phyloP scores from a whole-genome alignment of 2,329 filamentous ascomycete species.

The Lachnellula cervina region DNA sequence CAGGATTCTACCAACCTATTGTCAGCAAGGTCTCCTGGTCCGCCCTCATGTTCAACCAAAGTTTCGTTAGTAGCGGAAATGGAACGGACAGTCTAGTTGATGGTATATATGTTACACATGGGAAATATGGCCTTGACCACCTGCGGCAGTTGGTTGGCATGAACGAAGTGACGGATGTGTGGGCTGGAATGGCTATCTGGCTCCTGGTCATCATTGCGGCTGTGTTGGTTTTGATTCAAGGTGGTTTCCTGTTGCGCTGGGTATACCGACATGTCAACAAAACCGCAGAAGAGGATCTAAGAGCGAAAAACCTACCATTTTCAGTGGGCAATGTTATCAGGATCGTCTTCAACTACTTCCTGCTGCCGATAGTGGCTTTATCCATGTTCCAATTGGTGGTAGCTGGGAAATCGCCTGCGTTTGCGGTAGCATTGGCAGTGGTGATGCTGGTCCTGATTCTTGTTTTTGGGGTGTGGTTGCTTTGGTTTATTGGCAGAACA shows the following conservation, averaged over 20 bases:
- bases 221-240: slow-evolving; percentile 65
- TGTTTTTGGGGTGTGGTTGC: slow-evolving; percentile 70
- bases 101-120: slow-evolving; percentile 79
- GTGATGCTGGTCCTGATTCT: slow-evolving; percentile 69
- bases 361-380: slow-evolving; percentile 79
- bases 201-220: slow-evolving; percentile 69
- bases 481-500: slow-evolving; percentile 74
- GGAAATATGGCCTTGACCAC: slow-evolving; percentile 71
- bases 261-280: slow-evolving; percentile 65
- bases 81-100: slow-evolving; percentile 67
- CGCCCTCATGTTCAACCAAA: slow-evolving; percentile 86
- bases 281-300: slow-evolving; percentile 78
- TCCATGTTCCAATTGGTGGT: slow-evolving; percentile 91
- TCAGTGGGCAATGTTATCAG: slow-evolving; percentile 73
- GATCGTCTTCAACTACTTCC: slow-evolving; percentile 86
- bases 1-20: slow-evolving; percentile 89
- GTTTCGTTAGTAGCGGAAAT: slow-evolving; percentile 66
- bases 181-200: slow-evolving; percentile 93
- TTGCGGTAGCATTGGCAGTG: slow-evolving; percentile 68
- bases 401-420: slow-evolving; percentile 60
- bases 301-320: slow-evolving; percentile 89
- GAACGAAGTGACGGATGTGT: slow-evolving; percentile 70
- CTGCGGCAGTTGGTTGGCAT: slow-evolving; percentile 82
- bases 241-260: slow-evolving; percentile 75
- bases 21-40: slow-evolving; percentile 88